phyloP scores from a whole-genome alignment of 495 filamentous ascomycete species.

The Podospora conica region DNA sequence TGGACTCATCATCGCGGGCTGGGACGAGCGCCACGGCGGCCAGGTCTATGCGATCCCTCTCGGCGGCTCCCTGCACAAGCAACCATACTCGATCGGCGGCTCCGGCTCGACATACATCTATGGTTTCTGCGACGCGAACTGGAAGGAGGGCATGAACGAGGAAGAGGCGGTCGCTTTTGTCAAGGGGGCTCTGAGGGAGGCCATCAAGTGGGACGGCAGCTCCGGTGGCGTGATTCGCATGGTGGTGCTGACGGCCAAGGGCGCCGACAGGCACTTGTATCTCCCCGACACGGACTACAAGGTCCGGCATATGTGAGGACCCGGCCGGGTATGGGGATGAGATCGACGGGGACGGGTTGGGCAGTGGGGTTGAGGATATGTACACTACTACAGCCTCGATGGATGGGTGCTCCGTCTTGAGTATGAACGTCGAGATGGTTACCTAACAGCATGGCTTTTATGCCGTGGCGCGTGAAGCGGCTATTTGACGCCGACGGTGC shows the following conservation, averaged over 20 bases:
- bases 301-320: conserved; percentile 34
- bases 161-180: conserved; percentile 89
- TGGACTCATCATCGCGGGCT: conserved; percentile 95
- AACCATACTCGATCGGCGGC: conserved; percentile 90
- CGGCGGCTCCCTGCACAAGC: conserved; percentile 95
- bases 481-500: not conserved
- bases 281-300: conserved; percentile 81
- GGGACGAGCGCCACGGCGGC: conserved; percentile 86
- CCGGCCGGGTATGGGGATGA: not conserved
- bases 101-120: conserved; percentile 99
- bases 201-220: conserved; percentile 98
- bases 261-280: conserved; percentile 85
- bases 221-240: conserved; percentile 96
- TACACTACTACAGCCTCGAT: not conserved
- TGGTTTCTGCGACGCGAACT: conserved; percentile 95
- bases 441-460: not conserved
- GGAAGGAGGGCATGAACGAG: conserved; percentile 93
- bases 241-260: conserved; percentile 85
- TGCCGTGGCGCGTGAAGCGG: not conserved
- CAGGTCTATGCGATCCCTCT: conserved; percentile 96
- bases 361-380: not conserved
- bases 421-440: not conserved
- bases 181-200: conserved; percentile 80
- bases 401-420: not conserved
- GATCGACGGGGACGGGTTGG: conserved; percentile 3